A percentile compares a stretch with the other conserved stretches of the same genome.
phyloP scores from a whole-genome alignment of 73 alveolate genomes.

The Paramecium tetraurelia region DNA sequence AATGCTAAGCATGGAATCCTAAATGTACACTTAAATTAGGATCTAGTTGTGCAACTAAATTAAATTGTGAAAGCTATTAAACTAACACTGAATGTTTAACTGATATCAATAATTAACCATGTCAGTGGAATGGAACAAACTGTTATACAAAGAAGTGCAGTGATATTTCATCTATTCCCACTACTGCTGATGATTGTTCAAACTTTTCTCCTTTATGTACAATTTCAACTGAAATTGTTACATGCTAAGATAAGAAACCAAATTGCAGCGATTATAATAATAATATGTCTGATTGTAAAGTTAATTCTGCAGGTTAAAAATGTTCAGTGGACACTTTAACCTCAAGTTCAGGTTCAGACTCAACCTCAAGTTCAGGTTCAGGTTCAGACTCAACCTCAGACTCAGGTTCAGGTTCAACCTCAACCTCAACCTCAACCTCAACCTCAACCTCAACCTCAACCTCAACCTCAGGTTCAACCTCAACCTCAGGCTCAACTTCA shows the following conservation, averaged over 20 bases:
- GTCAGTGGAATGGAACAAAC: neutral
- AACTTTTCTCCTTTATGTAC: neutral
- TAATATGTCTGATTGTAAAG: neutral
- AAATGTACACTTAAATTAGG: neutral
- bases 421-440: too few species aligned
- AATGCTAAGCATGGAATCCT: neutral
- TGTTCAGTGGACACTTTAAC: neutral
- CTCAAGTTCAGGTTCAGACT: too few species aligned
- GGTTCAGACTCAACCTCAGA: too few species aligned
- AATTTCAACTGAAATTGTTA: neutral
- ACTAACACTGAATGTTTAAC: neutral
- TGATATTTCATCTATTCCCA: neutral
- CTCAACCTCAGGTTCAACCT: too few species aligned
- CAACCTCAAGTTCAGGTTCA: too few species aligned
- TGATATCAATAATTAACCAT: neutral
- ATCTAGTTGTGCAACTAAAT: neutral
- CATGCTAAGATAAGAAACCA: neutral
- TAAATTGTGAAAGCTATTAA: neutral
- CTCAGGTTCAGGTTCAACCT: too few species aligned
- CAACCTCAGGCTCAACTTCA: too few species aligned
- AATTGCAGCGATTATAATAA: neutral
- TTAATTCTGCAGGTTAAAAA: neutral
- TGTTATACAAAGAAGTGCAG: neutral
- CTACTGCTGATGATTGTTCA: neutral
- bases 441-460: too few species aligned